phyloP scores from a whole-genome alignment of 345 rosid genomes.

The Eucalyptus brandiana region DNA sequence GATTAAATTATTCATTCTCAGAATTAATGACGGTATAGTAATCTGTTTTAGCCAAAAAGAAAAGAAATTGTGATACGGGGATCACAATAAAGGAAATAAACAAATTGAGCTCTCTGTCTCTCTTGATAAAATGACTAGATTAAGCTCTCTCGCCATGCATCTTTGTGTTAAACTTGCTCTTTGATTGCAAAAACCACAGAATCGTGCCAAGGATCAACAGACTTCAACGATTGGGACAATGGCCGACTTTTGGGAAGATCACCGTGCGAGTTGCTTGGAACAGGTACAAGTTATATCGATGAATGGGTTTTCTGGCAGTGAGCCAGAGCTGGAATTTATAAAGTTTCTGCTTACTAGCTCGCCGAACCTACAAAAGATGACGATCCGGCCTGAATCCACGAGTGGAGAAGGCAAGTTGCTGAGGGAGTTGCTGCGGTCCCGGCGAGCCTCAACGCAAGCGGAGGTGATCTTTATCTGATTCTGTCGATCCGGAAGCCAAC shows the following conservation, averaged over 20 bases:
- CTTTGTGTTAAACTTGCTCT: background rate
- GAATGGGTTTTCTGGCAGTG: background rate
- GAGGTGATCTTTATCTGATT: background rate
- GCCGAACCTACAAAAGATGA: background rate
- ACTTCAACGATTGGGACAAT: background rate
- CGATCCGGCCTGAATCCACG: background rate
- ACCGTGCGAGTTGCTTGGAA: background rate
- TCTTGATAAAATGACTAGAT: background rate
- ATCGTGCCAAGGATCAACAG: background rate
- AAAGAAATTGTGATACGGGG: background rate
- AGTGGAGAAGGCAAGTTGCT: background rate
- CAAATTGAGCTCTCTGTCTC: background rate
- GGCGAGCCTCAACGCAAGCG: background rate
- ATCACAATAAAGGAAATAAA: background rate
- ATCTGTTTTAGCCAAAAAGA: background rate
- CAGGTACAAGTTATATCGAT: background rate
- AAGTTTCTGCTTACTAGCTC: background rate
- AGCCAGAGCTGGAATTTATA: background rate
- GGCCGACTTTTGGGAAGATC: background rate
- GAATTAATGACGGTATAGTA: background rate
- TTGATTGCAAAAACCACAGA: background rate
- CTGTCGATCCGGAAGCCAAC: background rate
- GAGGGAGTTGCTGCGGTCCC: background rate
- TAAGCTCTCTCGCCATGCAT: background rate
- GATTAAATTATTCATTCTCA: background rate